Evolutionary conservation across 257 asterid species (phyloP), one percentile per base, ranked within the genome.

Genomic region (Nicotiana tabacum): DNA sequence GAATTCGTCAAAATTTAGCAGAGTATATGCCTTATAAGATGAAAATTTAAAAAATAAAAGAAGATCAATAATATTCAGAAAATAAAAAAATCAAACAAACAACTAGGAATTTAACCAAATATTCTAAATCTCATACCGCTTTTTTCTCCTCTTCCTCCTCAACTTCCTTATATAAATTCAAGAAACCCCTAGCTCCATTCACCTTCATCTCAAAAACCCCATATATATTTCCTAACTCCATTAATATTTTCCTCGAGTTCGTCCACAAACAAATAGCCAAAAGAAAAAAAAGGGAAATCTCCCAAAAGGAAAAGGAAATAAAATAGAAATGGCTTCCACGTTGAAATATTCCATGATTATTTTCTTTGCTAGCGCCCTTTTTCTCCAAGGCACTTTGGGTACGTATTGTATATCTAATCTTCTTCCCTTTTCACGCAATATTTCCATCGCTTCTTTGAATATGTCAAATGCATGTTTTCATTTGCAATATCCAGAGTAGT

Each of bases 381-480:
- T 85, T 72, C 78, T 90, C 87, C 86, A 86, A 35, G 89, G 82
- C 85, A 55, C 91, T 17, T 81, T 85, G 82, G 95, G 95, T 91
- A 89, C 2, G 64, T 80, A 72, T n/a, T 32, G 35, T 37, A 24
- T 27, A 69, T 46, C 33, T 16, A 61, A 39, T 27, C 5, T 11
- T 56, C 33, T 58, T 78, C 3, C 21, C 21, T 21, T 21, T 21
- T 21, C 21, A 21, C 21, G 21, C 21, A 21, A 21, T 21, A 21
- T 21, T 21, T 21, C 21, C 21, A 21, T 21, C 21, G 21, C 21
- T 21, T 21, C 55, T 37, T 37, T 37, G 60, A 70, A 43, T 46
- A 12, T 21, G 9, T n/a, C 11, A 18, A 56, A 18, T 70, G 33
- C 24, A 66, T 66, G 43, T 66, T 66, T 30, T 66, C 16, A 58